Base-by-base conservation (phyloP, 1,284 basidiomycete species). In the Microbotryomycetes sp. region DNA sequence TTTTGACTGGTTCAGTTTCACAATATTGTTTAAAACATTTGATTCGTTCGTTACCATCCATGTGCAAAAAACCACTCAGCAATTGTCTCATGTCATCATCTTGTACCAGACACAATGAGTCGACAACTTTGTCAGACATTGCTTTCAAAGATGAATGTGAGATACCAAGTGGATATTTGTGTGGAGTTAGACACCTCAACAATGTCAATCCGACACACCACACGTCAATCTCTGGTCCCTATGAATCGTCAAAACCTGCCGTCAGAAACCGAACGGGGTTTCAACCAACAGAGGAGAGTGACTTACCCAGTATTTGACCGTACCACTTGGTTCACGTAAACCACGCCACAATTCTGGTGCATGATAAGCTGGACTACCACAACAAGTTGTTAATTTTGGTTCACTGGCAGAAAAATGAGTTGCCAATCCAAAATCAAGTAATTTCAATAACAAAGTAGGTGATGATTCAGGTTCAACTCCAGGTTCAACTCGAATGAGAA, bases 171-270 rank as follows among this genome's bases (percentile, higher is more conserved):
- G 81, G 81, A 64, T 81, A 83, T 25, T 78, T 77, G 45, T 74
- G 70, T 23, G 79, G 77, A 0, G 78, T 74, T n/a, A 82, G 72
- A 29, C 80, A 76, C 16, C 80, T 76, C 6, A 83, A 75, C 63
- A 82, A 70, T 4, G 80, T 81, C 26, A 83, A 73, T 9, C 80
- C 81, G 62, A 80, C 77, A 47, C 80, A 81, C 81, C 81, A 83
- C 56, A 81, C 79, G 68, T 83, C 81, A 52, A 83, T 75, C 60
- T 82, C 81, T 32, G 81, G 81, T 0, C 80, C 80, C 74, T 71
- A 68, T 3, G 22, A 56, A n/a, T 23, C 26, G 26, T 15, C 26
- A 5, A 16, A 31, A 22, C 25, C 15, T 22, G 54, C 3, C 26
- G n/a, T 15, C 23, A 29, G 4, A 25, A 29, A 12, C 25, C 23